phyloP scores from a whole-genome alignment of 2,329 filamentous ascomycete genomes.

The Penicillium concentricum region DNA sequence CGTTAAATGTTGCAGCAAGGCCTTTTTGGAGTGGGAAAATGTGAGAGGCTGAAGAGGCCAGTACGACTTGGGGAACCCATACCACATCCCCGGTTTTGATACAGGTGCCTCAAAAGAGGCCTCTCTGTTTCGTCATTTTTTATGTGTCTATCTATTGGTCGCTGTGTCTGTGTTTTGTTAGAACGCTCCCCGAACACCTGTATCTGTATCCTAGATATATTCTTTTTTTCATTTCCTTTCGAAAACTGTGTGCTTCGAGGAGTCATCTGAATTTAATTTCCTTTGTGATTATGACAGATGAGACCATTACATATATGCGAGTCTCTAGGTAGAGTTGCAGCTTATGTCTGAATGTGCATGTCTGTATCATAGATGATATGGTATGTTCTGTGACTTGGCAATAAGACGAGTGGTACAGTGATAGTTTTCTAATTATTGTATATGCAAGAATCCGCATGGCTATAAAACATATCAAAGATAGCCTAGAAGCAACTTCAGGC shows the following conservation, averaged over 20 bases:
- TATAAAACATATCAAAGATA: background rate
- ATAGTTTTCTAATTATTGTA: background rate
- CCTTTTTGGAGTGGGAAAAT: conserved; percentile 32
- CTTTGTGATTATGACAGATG: conserved; percentile 31
- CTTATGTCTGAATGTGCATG: background rate
- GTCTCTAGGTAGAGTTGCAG: background rate
- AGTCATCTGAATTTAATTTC: conserved; percentile 39
- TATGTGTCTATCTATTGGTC: conserved; percentile 30
- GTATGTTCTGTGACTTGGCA: background rate
- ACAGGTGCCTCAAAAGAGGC: conserved; percentile 20
- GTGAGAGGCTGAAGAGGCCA: conserved; percentile 27
- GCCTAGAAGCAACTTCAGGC: background rate
- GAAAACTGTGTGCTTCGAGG: conserved; percentile 40
- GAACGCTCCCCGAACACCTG: conserved; percentile 39
- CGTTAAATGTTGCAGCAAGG: conserved; percentile 32
- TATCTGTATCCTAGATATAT: conserved; percentile 47
- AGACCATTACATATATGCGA: background rate
- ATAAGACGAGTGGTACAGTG: background rate
- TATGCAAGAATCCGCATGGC: background rate
- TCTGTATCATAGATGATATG: background rate
- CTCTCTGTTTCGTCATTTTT: conserved; percentile 28
- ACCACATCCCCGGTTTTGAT: conserved; percentile 25
- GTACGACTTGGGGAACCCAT: conserved; percentile 27
- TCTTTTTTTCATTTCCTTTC: conserved; percentile 35
- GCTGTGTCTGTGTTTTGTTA: conserved; percentile 38